Evolutionary conservation across 2,329 filamentous ascomycete genomes (phyloP).

Genomic region (Neonectria magnoliae): DNA sequence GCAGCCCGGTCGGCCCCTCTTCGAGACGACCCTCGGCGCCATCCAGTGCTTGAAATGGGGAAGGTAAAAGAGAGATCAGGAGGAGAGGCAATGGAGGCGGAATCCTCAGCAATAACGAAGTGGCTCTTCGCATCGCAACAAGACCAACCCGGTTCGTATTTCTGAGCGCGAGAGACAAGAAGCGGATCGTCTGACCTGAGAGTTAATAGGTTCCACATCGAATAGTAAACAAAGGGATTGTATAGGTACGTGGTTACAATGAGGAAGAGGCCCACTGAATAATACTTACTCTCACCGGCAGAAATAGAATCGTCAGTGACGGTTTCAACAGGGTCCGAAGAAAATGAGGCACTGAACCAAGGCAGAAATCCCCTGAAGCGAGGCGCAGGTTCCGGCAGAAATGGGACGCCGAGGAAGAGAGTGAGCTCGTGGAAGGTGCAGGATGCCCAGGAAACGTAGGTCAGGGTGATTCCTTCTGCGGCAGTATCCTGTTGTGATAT

Average conservation of each 20-base stretch:
- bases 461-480: background rate
- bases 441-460: background rate
- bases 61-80: background rate
- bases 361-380: background rate
- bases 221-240: conserved; percentile 51
- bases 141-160: background rate
- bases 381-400: background rate
- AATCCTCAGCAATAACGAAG: background rate
- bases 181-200: no score
- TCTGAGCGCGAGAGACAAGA: background rate
- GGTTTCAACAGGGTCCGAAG: background rate
- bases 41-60: background rate
- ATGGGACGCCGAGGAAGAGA: background rate
- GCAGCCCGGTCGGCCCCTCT: background rate
- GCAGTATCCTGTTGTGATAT: no score
- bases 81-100: background rate
- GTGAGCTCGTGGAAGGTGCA: background rate
- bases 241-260: conserved; percentile 51
- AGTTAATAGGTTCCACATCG: conserved; percentile 22
- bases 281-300: background rate
- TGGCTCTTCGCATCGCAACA: background rate
- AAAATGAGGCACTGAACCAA: background rate
- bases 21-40: background rate
- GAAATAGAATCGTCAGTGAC: background rate
- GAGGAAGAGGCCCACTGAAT: background rate